These are phyloP conservation scores for Eurotiales sp. DNA, from an alignment of 2,329 filamentous ascomycete genomes.

Conservation along the genomic window DNA sequence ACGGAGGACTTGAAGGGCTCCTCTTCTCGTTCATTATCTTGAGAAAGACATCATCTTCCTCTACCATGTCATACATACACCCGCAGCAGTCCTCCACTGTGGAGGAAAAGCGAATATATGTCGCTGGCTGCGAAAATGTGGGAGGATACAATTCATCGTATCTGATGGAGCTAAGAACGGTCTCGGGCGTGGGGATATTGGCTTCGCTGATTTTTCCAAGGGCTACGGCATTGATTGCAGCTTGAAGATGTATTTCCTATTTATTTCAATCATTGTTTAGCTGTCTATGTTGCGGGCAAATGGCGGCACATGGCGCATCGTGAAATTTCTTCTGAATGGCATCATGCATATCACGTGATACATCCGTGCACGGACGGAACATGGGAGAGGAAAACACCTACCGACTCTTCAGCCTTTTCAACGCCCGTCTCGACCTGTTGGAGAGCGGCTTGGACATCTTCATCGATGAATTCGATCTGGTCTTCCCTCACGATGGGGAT, in stretches of 20 bases:
- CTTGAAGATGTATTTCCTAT: conserved; percentile 94
- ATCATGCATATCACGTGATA: conserved; percentile 27
- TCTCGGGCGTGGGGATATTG: conserved; percentile 66
- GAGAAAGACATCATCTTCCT: conserved; percentile 82
- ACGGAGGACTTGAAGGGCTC: conserved; percentile 54
- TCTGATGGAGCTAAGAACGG: conserved; percentile 61
- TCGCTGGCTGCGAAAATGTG: conserved; percentile 76
- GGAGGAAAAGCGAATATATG: conserved; percentile 96
- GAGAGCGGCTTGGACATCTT: conserved; percentile 75
- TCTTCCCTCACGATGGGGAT: conserved; percentile 84
- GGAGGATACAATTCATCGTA: conserved; percentile 87
- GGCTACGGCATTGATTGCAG: conserved; percentile 64
- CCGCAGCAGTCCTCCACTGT: conserved; percentile 95
- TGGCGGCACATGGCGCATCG: not conserved
- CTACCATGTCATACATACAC: conserved; percentile 89
- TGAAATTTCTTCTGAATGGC: conserved; percentile 12
- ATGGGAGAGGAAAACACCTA: conserved; percentile 55
- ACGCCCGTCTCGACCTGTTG: conserved; percentile 91
- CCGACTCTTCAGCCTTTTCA: conserved; percentile 95
- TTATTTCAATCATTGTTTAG: conserved; percentile 1
- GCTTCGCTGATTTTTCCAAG: conserved; percentile 60
- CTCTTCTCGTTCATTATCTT: conserved; percentile 78
- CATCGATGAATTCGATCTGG: conserved; percentile 87
- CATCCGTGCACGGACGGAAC: conserved; percentile 26
- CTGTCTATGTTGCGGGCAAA: not conserved